Evolutionary conservation across 345 rosid genomes (phyloP), one percentile per base, ranked within the genome.

Genomic region (Aegle marmelos): DNA sequence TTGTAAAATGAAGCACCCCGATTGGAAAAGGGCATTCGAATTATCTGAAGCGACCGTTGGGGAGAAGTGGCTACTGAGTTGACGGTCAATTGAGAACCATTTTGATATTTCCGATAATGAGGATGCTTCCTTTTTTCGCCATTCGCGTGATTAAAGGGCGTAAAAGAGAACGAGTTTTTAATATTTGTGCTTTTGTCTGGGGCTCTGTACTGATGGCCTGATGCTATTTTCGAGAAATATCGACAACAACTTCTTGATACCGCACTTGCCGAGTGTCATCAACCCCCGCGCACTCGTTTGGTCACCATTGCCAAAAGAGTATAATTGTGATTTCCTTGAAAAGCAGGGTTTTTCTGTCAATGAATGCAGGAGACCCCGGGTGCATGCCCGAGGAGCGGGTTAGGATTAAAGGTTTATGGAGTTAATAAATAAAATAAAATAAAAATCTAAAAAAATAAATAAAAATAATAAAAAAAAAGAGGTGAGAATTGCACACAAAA

Each of bases 71-170:
- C 37, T 41, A 10, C 16, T 2, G 34, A 6, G 11, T n/a, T 6
- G n/a, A 33, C 22, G 48, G 64, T 54, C 33, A 59, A 73, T 36
- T 17, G 60, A n/a, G 33, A 79, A 72, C 76, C 72, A 60, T 0
- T 54, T 79, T 58, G 77, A 62, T 77, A 76, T 77, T 83, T 81
- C 83, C 86, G 68, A 83, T 28, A 61, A 81, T 1, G 16, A 41
- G n/a, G 65, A 5, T 41, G 65, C 7, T 41, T 39, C 50, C 75
- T 73, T 81, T 81, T 50, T 11, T 73, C 59, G 82, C 21, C 54
- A 24, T 77, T 74, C 39, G 75, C 80, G 82, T 70, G 83, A 79
- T 86, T 79, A 36, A 34, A 61, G 79, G 76, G 13, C 4, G 3
- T 2, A 45, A 39, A 10, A 45, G 19, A 6, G 7, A 39, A 9